A percentile compares a stretch with the other conserved stretches of the same genome.
phyloP scores from a whole-genome alignment of 1,284 basidiomycete species.

The Rhodotorula sp. region DNA sequence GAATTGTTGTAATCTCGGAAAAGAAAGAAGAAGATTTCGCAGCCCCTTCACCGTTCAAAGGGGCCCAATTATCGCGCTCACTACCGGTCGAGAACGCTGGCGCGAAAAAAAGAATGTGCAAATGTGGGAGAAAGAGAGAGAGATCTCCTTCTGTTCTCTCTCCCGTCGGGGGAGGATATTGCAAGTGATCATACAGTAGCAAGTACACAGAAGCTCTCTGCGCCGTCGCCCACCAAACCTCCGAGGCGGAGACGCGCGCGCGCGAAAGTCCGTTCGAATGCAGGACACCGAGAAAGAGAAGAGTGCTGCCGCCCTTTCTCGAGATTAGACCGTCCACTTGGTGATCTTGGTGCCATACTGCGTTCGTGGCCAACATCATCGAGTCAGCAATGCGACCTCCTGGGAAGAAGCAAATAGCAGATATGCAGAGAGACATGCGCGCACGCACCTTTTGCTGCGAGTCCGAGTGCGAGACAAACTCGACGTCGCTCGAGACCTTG shows the following conservation, averaged over 20 bases:
- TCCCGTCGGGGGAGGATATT: neutral
- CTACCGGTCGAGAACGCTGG: no score
- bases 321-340: constrained; percentile 23
- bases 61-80: no score
- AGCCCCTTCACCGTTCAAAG: no score
- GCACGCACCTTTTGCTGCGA: constrained; percentile 77
- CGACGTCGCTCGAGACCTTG: constrained; percentile 79
- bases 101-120: no score
- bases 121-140: neutral
- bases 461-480: constrained; percentile 91
- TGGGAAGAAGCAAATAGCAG: neutral
- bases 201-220: no score
- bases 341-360: constrained; percentile 30
- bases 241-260: neutral
- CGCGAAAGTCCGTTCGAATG: neutral
- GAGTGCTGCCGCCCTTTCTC: neutral
- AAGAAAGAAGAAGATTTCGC: no score
- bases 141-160: no score
- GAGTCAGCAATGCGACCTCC: neutral
- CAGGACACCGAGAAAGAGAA: neutral
- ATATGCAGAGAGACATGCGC: neutral
- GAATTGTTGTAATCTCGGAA: no score
- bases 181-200: no score
- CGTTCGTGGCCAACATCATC: neutral
- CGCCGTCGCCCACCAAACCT: no score